Conservation (phyloP, 139 green algal genomes). For the Haematococcus sp. region DNA sequence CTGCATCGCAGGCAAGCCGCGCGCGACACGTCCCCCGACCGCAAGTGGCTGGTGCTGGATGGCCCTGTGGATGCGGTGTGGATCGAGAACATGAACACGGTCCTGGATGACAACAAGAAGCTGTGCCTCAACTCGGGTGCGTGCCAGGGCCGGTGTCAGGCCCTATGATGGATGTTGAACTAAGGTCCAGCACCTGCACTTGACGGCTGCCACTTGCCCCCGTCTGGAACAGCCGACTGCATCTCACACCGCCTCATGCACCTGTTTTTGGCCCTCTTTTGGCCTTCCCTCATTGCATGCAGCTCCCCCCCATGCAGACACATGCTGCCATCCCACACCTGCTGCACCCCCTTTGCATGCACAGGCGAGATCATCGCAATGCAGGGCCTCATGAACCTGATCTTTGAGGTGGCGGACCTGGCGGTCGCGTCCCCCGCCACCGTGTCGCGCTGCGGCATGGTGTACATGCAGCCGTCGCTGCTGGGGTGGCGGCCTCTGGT, state of each 20-base stretch:
- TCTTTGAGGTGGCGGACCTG: constrained; percentile 68
- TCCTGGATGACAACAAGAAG: constrained; percentile 84
- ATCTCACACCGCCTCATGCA: constrained; percentile 51
- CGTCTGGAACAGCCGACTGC: too few relatives aligned
- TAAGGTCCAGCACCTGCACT: too few relatives aligned
- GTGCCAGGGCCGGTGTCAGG: not conserved
- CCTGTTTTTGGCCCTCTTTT: constrained; percentile 64
- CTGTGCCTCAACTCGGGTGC: constrained; percentile 76
- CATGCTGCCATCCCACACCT: not conserved
- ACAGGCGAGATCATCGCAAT: constrained; percentile 15
- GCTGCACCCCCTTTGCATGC: not conserved
- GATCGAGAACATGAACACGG: constrained; percentile 89
- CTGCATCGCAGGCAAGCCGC: constrained; percentile 46
- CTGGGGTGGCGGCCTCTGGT: constrained; percentile 37
- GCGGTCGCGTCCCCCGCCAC: constrained; percentile 69
- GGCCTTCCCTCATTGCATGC: too few relatives aligned
- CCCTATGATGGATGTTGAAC: too few relatives aligned
- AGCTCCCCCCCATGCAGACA: not conserved
- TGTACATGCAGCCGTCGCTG: constrained; percentile 31
- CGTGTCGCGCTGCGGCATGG: constrained; percentile 56
- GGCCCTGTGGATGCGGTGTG: constrained; percentile 80
- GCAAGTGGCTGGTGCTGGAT: constrained; percentile 74
- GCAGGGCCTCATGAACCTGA: constrained; percentile 44
- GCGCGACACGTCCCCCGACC: constrained; percentile 43
- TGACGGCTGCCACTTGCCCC: too few relatives aligned